Evolutionary conservation across 371 early-diverging fungal genomes (phyloP).

Genomic region (Nematocida ironsii): DNA sequence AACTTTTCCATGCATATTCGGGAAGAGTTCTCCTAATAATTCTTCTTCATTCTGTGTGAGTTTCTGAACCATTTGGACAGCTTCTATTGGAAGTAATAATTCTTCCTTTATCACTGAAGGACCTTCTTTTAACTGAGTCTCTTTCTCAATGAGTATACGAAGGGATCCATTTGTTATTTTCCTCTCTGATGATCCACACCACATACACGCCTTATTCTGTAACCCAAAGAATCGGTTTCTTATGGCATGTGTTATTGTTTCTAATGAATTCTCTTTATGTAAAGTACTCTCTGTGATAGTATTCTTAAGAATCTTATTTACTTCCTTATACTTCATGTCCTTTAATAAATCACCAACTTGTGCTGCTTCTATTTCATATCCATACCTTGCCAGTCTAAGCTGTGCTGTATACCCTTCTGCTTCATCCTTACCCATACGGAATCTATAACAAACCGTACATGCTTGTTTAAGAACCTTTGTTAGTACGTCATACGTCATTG

Average conservation of each 20-base stretch:
- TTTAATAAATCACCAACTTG: constrained; percentile 30
- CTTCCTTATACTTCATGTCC: constrained; percentile 33
- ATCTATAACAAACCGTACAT: constrained; percentile 83
- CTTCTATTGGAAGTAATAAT: constrained; percentile 43
- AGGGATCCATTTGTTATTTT: background rate
- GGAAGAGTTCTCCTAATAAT: constrained; percentile 13
- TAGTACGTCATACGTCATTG: constrained; percentile 82
- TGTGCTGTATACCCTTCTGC: constrained; percentile 34
- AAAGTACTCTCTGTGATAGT: background rate
- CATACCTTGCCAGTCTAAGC: constrained; percentile 50
- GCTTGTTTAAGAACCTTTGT: constrained; percentile 78
- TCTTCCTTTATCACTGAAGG: background rate
- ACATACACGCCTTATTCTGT: constrained; percentile 46
- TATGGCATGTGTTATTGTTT: constrained; percentile 23
- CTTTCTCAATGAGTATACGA: constrained; percentile 11
- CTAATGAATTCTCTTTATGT: background rate
- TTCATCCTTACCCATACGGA: constrained; percentile 73
- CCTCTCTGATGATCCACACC: constrained; percentile 46
- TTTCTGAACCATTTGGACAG: constrained; percentile 33
- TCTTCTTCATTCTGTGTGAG: constrained; percentile 14
- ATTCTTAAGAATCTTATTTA: constrained; percentile 17
- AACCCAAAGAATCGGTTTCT: constrained; percentile 28
- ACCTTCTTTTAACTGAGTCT: background rate
- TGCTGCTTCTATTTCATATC: constrained; percentile 11
- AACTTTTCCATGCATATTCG: background rate